Evolutionary conservation across 179 eudicot genomes (phyloP).

Genomic region (Spergularia azorica): DNA sequence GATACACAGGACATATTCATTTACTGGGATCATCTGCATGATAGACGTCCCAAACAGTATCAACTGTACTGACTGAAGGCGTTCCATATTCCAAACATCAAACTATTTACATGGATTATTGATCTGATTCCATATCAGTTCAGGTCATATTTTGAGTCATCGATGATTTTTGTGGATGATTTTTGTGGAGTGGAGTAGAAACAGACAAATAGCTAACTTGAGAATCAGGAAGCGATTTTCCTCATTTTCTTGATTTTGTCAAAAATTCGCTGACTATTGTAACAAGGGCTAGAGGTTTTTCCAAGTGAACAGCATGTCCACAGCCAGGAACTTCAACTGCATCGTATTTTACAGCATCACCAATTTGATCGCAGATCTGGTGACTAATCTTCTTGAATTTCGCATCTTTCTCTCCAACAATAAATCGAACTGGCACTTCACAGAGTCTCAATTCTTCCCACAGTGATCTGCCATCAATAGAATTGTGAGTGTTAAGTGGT

Average conservation of each 20-base stretch:
- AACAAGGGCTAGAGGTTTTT: constrained; percentile 78
- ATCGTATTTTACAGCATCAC: constrained; percentile 32
- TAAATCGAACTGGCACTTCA: constrained; percentile 53
- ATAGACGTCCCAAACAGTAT: too few species aligned
- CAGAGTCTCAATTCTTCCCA: constrained; percentile 85
- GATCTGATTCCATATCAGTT: too few species aligned
- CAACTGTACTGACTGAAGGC: too few species aligned
- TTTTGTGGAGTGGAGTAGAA: not conserved
- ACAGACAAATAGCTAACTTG: not conserved
- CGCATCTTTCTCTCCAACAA: constrained; percentile 74
- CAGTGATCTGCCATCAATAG: constrained; percentile 47
- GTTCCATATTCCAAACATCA: too few species aligned
- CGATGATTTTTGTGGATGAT: too few species aligned
- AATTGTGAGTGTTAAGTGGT: not conserved
- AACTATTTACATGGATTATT: too few species aligned
- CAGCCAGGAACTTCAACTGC: constrained; percentile 58
- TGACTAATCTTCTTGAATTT: constrained; percentile 69
- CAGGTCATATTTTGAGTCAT: too few species aligned
- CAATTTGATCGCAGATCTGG: constrained; percentile 42
- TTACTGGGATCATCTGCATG: too few species aligned
- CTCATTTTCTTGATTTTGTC: constrained; percentile 26
- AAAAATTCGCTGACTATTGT: constrained; percentile 55
- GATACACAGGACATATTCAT: too few species aligned
- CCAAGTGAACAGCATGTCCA: constrained; percentile 95
- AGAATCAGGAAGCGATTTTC: constrained; percentile 1